A percentile compares a stretch with the other conserved stretches of the same genome.
These are phyloP conservation scores for Tulasnella sp. DNA, from an alignment of 768 basidiomycete genomes.

Conservation along the genomic window DNA sequence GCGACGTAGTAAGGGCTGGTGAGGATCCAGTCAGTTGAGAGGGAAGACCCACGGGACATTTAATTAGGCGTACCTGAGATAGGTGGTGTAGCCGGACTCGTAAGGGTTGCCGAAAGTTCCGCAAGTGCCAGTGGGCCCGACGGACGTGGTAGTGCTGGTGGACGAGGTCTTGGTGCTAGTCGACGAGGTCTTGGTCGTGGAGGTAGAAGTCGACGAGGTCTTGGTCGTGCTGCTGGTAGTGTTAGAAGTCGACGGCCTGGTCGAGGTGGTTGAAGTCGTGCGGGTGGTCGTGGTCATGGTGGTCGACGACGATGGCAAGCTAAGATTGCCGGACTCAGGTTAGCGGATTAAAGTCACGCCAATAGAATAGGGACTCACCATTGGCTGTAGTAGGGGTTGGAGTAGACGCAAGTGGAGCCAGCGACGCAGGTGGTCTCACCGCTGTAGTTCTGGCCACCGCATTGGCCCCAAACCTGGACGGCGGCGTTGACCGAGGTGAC, in stretches of 20 bases:
- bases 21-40: no score
- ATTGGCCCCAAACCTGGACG: background rate
- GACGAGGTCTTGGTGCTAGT: slow-evolving; percentile 13
- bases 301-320: background rate
- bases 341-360: background rate
- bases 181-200: slow-evolving; percentile 20
- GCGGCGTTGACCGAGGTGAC: background rate
- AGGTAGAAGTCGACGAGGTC: slow-evolving; percentile 19
- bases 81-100: slow-evolving; percentile 35
- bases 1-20: slow-evolving; percentile 40
- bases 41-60: no score
- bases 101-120: slow-evolving; percentile 36
- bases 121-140: background rate
- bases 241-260: slow-evolving; percentile 12
- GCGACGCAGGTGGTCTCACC: slow-evolving; percentile 13
- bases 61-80: slow-evolving; percentile 45
- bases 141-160: background rate
- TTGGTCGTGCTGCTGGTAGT: slow-evolving; percentile 12
- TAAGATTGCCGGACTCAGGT: background rate
- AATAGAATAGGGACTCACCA: background rate
- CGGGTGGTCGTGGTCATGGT: background rate
- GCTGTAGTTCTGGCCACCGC: background rate
- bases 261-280: slow-evolving; percentile 9
- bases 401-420: slow-evolving; percentile 11
- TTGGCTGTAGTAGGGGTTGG: slow-evolving; percentile 16